These are phyloP conservation scores for Cryptomeria japonica DNA, from an alignment of 75 land plant genomes.

Conservation along the genomic window DNA sequence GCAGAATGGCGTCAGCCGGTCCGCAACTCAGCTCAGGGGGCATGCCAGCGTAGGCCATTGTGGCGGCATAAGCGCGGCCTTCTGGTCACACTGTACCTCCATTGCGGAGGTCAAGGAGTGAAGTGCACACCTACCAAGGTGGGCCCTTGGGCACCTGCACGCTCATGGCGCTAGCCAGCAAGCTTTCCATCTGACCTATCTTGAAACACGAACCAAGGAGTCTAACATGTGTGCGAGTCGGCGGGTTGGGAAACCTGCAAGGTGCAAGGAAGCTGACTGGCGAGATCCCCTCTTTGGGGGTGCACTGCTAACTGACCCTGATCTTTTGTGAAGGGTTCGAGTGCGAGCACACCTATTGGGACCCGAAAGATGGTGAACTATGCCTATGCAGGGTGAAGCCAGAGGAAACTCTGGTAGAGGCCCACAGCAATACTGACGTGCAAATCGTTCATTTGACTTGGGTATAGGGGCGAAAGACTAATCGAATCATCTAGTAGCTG, in stretches of 20 bases:
- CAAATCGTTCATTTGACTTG: conserved; percentile 17
- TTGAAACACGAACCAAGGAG: conserved; percentile 34
- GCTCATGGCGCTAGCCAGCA: conserved; percentile 23
- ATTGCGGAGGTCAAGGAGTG: neutral
- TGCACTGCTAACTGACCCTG: neutral
- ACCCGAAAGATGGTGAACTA: conserved; percentile 7
- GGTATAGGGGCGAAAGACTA: conserved; percentile 55
- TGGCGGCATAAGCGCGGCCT: conserved; percentile 17
- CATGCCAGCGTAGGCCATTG: conserved; percentile 6
- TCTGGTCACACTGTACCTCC: neutral
- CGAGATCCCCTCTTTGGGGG: too few species aligned
- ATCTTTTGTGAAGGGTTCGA: neutral
- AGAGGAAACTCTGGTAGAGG: conserved; percentile 40
- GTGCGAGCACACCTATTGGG: neutral
- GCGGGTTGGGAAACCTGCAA: neutral
- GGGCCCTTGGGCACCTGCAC: conserved; percentile 3
- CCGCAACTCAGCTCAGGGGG: conserved; percentile 13
- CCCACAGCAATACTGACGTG: conserved; percentile 9
- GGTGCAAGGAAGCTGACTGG: neutral
- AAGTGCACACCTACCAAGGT: neutral
- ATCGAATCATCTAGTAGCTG: conserved; percentile 48
- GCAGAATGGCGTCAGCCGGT: conserved; percentile 3
- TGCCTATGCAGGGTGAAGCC: conserved; percentile 24
- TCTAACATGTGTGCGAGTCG: neutral
- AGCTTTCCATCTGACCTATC: conserved; percentile 33